These are phyloP conservation scores for Mercurialis annua DNA, from an alignment of 345 rosid genomes.

Conservation along the genomic window DNA sequence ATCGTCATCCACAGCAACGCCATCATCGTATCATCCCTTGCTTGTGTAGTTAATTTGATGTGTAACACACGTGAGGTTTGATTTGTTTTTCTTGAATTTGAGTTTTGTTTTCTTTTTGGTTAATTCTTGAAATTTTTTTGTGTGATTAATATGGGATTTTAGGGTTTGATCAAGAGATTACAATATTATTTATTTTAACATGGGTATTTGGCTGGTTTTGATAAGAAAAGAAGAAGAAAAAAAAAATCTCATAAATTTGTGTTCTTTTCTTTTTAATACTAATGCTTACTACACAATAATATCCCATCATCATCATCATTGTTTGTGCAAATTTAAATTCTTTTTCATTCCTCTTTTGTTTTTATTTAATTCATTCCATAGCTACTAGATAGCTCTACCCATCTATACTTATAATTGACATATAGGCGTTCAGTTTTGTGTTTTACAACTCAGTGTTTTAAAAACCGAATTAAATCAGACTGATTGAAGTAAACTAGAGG, in stretches of 20 bases:
- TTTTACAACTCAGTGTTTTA: conserved; percentile 6
- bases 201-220: conserved; percentile 29
- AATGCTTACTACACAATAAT: conserved; percentile 14
- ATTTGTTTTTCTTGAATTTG: conserved; percentile 45
- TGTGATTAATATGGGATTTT: conserved; percentile 49
- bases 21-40: conserved; percentile 11
- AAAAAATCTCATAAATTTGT: conserved; percentile 17
- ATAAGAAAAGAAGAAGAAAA: conserved; percentile 6
- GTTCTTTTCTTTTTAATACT: neutral
- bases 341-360: neutral
- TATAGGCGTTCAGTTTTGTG: neutral
- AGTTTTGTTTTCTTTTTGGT: conserved; percentile 34
- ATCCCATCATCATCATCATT: conserved; percentile 27
- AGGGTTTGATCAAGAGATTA: conserved; percentile 34
- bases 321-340: conserved; percentile 19
- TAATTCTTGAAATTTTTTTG: conserved; percentile 25
- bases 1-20: conserved; percentile 9
- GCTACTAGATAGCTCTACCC: neutral
- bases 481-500: conserved; percentile 1
- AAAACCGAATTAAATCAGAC: conserved; percentile 31
- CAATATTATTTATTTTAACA: conserved; percentile 31
- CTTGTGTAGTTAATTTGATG: conserved; percentile 51
- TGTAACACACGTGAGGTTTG: conserved; percentile 76
- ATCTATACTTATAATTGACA: neutral
- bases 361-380: neutral